These are phyloP conservation scores for Colletotrichum trifolii DNA, from an alignment of 2,329 filamentous ascomycete genomes.

Conservation along the genomic window DNA sequence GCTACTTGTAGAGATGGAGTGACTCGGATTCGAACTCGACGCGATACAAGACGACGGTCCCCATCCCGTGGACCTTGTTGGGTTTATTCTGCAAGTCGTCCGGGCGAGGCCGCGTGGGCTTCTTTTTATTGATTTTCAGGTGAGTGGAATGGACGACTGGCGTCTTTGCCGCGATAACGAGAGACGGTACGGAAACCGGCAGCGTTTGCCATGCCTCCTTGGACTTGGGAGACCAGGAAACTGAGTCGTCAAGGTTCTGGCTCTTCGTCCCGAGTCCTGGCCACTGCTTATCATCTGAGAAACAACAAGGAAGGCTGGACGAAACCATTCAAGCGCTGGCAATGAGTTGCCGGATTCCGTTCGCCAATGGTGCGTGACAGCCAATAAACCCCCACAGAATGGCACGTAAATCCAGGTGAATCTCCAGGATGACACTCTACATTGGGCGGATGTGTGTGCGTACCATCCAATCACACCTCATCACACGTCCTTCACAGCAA, in stretches of 20 bases:
- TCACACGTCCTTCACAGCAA: not conserved
- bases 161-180: not conserved
- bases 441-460: no score
- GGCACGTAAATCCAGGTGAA: not conserved
- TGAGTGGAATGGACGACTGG: no score
- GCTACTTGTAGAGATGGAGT: no score
- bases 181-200: not conserved
- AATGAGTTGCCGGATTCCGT: not conserved
- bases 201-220: not conserved
- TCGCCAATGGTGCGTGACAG: not conserved
- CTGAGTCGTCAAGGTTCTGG: conserved; percentile 10
- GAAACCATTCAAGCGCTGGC: not conserved
- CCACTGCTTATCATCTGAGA: not conserved
- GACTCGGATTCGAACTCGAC: no score
- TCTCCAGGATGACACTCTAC: no score
- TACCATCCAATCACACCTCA: not conserved
- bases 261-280: no score
- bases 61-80: not conserved
- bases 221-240: not conserved
- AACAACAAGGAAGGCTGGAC: not conserved
- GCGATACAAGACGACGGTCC: not conserved
- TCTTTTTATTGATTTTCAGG: conserved; percentile 1
- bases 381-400: not conserved
- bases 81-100: conserved; percentile 26
- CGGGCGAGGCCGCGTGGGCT: not conserved